Conservation (phyloP, 768 basidiomycete species). For the Leccinum rimulosum region DNA sequence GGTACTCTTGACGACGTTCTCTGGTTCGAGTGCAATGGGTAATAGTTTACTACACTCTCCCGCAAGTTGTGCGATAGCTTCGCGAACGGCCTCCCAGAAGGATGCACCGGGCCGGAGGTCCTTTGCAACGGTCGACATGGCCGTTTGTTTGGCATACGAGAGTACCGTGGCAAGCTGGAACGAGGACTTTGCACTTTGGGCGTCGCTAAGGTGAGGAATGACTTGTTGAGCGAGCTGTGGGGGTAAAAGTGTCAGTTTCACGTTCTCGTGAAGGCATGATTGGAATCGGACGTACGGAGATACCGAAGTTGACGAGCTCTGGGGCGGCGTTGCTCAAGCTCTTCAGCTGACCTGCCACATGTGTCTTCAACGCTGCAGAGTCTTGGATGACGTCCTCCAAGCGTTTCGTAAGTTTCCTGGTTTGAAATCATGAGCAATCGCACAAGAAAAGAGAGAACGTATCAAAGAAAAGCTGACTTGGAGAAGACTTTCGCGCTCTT, state of each 20-base stretch:
- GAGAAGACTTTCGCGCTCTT: constrained; percentile 78
- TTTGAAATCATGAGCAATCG: constrained; percentile 1
- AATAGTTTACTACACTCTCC: constrained; percentile 70
- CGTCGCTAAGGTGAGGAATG: constrained; percentile 81
- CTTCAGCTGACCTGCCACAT: constrained; percentile 71
- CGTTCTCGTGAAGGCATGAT: background rate
- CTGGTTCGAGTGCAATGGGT: constrained; percentile 68
- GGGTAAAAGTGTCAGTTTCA: background rate
- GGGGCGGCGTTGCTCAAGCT: constrained; percentile 68
- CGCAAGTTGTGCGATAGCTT: constrained; percentile 65
- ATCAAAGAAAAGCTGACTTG: constrained; percentile 46
- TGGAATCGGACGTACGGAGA: constrained; percentile 55
- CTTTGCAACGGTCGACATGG: constrained; percentile 66
- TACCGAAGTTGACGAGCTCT: constrained; percentile 87
- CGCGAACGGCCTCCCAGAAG: constrained; percentile 76
- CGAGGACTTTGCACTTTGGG: constrained; percentile 70
- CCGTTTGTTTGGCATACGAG: constrained; percentile 69
- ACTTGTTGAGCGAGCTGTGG: constrained; percentile 83
- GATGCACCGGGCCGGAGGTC: constrained; percentile 61
- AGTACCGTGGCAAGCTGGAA: constrained; percentile 76
- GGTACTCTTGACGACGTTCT: constrained; percentile 79
- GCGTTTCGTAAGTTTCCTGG: constrained; percentile 83
- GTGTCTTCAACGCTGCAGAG: constrained; percentile 67
- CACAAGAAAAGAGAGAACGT: background rate
- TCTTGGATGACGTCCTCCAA: constrained; percentile 77